Evolutionary conservation across 2,329 filamentous ascomycete genomes (phyloP), one percentile per base, ranked within the genome.

Genomic region (Byssothecium circinans): DNA sequence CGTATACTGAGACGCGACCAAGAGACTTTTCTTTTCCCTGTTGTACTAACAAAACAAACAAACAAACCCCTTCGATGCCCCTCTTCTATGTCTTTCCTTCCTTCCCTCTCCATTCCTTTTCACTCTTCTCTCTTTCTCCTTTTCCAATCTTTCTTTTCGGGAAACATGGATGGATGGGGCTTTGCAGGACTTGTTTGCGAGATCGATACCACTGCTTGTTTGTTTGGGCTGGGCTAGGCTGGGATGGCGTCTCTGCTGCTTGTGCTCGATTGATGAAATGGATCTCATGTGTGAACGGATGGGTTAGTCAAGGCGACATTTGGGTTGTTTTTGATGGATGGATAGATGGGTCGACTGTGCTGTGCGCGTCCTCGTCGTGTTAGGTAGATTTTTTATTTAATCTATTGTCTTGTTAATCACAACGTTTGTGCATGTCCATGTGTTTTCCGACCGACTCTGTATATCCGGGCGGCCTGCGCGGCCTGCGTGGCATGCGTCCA

Each of bases 331-430:
- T n/a, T n/a, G n/a, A n/a, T 40, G 37, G 14, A 8, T 6, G 37
- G 22, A 30, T 20, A n/a, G n/a, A n/a, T n/a, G n/a, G n/a, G 19
- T 35, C 20, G 20, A 38, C 40, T 33, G 48, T 47, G 48, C 48
- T 44, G 48, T 33, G 40, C 48, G 40, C n/a, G n/a, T n/a, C n/a
- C n/a, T n/a, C 48, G 48, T 44, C 22, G 44, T 44, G 41, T 41
- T 39, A 30, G 41, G 34, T 39, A 17, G 11, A 4, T 38, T 33
- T 38, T 25, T 44, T 38, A 4, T 32, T 30, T 43, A 22, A 5
- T 30, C 17, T 17, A 30, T 29, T 36, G 5, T 18, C 15, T 36
- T 36, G 8, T 8, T 4, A 32, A 27, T 11, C 11, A 27, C 25
- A 7, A 27, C 25, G 7, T 11, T 11, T 27, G n/a, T n/a, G n/a